Conservation (phyloP, 805 yeast species). For the Tetrapisispora taiwanensis region DNA sequence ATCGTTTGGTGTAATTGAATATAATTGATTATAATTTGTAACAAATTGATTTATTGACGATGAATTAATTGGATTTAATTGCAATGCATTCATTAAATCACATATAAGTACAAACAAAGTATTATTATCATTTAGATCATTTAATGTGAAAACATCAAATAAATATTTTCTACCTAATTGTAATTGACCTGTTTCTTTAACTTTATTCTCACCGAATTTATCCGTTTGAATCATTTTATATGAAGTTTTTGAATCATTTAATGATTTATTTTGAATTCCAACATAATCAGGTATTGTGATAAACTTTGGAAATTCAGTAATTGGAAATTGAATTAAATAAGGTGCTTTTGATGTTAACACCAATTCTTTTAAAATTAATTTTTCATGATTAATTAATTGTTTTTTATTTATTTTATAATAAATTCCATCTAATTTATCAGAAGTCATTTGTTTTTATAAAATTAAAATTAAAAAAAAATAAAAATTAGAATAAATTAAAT, state of each 20-base stretch:
- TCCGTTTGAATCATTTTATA: slow-evolving; percentile 26
- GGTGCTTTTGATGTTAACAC: slow-evolving; percentile 11
- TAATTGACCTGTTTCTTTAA: slow-evolving; percentile 32
- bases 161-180: slow-evolving; percentile 32
- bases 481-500: too few species aligned
- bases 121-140: slow-evolving; percentile 19
- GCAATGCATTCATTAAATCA: slow-evolving; percentile 32
- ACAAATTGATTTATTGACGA: slow-evolving; percentile 36
- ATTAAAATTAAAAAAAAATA: not conserved
- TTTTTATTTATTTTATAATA: not conserved
- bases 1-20: slow-evolving; percentile 29
- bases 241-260: slow-evolving; percentile 4
- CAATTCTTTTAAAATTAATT: slow-evolving; percentile 17
- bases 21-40: slow-evolving; percentile 30
- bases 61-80: slow-evolving; percentile 23
- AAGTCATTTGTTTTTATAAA: not conserved
- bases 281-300: slow-evolving; percentile 14
- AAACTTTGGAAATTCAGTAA: slow-evolving; percentile 13
- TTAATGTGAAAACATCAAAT: slow-evolving; percentile 33
- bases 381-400: slow-evolving; percentile 11
- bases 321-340: slow-evolving; percentile 16
- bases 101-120: slow-evolving; percentile 29
- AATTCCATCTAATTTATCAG: not conserved
- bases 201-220: slow-evolving; percentile 37
- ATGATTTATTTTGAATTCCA: slow-evolving; percentile 4